Conservation (phyloP, 2,329 filamentous ascomycete species). For the Pseudocercospora crystallina region DNA sequence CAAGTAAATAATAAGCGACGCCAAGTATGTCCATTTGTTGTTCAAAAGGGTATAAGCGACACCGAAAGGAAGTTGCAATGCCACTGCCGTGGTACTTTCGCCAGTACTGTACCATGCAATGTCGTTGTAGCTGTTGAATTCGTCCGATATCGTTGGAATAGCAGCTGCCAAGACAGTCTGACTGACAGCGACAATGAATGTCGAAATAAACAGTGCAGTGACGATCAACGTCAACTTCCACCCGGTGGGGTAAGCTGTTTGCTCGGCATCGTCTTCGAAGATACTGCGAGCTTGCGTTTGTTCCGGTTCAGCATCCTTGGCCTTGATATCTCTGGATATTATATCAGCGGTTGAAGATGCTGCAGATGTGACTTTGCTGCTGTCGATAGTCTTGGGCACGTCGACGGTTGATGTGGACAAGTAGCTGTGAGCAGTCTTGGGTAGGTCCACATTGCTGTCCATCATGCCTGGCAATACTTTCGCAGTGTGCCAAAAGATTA, state of each 20-base stretch:
- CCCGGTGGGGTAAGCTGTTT: conserved; percentile 40
- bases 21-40: conserved; percentile 45
- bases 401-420: no score
- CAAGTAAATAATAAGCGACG: conserved; percentile 43
- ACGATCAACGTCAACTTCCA: conserved; percentile 4
- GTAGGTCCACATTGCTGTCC: no score
- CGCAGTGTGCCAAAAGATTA: no score
- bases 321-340: no score
- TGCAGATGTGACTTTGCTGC: no score
- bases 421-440: no score
- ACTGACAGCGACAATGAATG: conserved; percentile 24
- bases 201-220: conserved; percentile 11
- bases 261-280: conserved; percentile 85
- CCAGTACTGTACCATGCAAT: conserved; percentile 46
- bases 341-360: no score
- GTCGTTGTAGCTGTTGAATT: conserved; percentile 43
- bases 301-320: no score
- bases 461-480: no score
- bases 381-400: no score
- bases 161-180: conserved; percentile 44
- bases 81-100: conserved; percentile 45
- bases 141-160: conserved; percentile 45
- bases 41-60: conserved; percentile 44
- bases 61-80: conserved; percentile 45
- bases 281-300: no score